Conservation (phyloP, 176 grass and related monocot species). For the Neostapfia colusana region DNA sequence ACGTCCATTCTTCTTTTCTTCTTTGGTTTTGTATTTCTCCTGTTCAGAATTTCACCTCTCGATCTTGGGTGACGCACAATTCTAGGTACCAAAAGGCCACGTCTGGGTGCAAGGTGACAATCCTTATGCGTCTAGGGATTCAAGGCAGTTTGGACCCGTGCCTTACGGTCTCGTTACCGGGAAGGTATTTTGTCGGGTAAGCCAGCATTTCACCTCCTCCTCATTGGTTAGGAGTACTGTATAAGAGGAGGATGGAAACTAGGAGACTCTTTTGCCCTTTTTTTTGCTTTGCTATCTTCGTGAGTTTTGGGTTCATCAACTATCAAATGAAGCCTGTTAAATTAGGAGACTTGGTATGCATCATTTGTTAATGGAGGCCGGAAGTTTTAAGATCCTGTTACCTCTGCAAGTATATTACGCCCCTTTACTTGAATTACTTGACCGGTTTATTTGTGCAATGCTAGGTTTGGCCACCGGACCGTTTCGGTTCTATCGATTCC, state of each 20-base stretch:
- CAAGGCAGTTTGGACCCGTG: conserved; percentile 70
- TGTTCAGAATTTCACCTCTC: background rate
- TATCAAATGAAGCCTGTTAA: background rate
- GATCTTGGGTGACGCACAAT: background rate
- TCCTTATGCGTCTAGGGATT: conserved; percentile 68
- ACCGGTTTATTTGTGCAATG: conserved; percentile 17
- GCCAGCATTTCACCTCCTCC: conserved; percentile 1
- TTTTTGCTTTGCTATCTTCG: too few relatives aligned
- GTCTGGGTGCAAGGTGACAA: conserved; percentile 94
- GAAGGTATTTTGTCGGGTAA: conserved; percentile 64
- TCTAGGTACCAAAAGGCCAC: conserved; percentile 82
- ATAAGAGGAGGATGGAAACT: background rate
- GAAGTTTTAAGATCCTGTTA: background rate
- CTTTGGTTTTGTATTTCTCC: background rate
- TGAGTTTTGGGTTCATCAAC: background rate
- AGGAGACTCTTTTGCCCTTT: background rate
- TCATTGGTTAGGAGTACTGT: background rate
- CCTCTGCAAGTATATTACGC: background rate
- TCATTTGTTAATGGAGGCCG: background rate
- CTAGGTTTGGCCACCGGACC: conserved; percentile 56
- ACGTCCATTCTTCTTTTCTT: background rate
- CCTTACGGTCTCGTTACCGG: conserved; percentile 80
- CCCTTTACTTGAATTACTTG: conserved; percentile 12
- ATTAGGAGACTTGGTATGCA: too few relatives aligned
- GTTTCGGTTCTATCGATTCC: conserved; percentile 49